A percentile compares a stretch with the other conserved stretches of the same genome.
These are phyloP conservation scores for Aspergillus versicolor DNA, from an alignment of 2,329 filamentous ascomycete species.

Conservation along the genomic window DNA sequence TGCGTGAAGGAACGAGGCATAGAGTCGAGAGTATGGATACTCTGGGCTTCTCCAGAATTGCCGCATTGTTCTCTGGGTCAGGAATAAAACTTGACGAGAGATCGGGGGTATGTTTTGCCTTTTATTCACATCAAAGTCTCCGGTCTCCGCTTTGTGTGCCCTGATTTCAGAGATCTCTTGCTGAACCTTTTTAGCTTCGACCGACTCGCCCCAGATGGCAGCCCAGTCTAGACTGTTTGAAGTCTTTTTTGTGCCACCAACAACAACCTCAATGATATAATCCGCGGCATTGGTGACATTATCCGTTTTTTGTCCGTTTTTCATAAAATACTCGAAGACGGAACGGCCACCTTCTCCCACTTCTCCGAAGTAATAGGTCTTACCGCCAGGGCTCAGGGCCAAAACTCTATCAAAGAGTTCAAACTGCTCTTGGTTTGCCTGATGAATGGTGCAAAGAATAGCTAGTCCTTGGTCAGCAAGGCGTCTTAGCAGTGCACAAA, in stretches of 20 bases:
- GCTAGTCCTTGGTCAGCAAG: constrained; percentile 62
- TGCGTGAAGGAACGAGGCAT: constrained; percentile 64
- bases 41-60: constrained; percentile 72
- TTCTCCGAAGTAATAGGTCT: constrained; percentile 67
- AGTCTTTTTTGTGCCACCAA: constrained; percentile 51
- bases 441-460: constrained; percentile 69
- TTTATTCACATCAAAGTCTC: background rate
- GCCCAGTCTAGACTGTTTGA: constrained; percentile 63
- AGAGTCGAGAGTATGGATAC: constrained; percentile 72
- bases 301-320: constrained; percentile 60
- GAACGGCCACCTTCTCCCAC: constrained; percentile 62
- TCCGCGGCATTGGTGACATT: constrained; percentile 61
- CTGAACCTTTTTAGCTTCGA: constrained; percentile 56
- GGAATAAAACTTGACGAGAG: constrained; percentile 58
- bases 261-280: constrained; percentile 61
- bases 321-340: constrained; percentile 64
- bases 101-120: constrained; percentile 43
- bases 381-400: constrained; percentile 63
- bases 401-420: constrained; percentile 67
- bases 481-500: constrained; percentile 63
- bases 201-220: constrained; percentile 64
- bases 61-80: constrained; percentile 67
- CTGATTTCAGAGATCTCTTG: constrained; percentile 63
- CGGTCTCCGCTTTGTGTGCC: constrained; percentile 44
- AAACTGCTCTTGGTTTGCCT: constrained; percentile 64